phyloP scores from a whole-genome alignment of 192 early-diverging fungal genomes.

The Podila epicladia region DNA sequence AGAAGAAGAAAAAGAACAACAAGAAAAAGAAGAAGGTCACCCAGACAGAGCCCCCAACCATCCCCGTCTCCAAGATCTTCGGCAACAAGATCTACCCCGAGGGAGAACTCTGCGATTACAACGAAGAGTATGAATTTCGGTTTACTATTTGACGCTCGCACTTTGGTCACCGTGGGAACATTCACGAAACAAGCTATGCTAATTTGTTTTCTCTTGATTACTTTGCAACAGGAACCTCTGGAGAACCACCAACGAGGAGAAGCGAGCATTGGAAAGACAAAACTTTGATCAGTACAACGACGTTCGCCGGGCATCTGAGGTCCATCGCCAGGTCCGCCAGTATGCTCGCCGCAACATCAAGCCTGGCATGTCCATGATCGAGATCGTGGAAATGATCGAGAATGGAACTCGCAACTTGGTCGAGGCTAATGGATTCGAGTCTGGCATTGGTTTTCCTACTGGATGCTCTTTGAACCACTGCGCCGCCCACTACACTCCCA shows the following conservation, averaged over 20 bases:
- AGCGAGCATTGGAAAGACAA: conserved; percentile 81
- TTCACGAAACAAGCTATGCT: background rate
- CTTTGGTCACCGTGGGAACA: background rate
- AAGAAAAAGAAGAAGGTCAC: conserved; percentile 67
- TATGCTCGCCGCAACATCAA: conserved; percentile 85
- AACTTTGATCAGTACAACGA: conserved; percentile 81
- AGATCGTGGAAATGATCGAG: conserved; percentile 93
- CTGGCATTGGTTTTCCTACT: conserved; percentile 96
- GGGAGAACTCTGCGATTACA: conserved; percentile 88
- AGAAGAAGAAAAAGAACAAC: conserved; percentile 76
- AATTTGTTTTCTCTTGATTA: background rate
- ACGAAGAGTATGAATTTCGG: conserved; percentile 71
- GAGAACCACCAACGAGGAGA: conserved; percentile 94
- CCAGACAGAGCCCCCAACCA: conserved; percentile 73
- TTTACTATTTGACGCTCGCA: background rate
- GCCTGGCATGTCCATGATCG: conserved; percentile 96
- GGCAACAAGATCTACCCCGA: conserved; percentile 79
- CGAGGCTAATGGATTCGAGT: conserved; percentile 85
- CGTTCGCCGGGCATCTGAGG: conserved; percentile 89
- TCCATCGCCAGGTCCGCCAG: conserved; percentile 90
- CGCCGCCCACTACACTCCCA: conserved; percentile 98
- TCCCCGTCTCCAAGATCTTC: conserved; percentile 88
- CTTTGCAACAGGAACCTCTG: conserved; percentile 72
- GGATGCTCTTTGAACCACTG: conserved; percentile 94
- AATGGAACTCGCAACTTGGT: conserved; percentile 91